A percentile compares a stretch with the other conserved stretches of the same genome.
These are phyloP conservation scores for Remersonia thermophila DNA, from an alignment of 2,329 filamentous ascomycete genomes.

Conservation along the genomic window DNA sequence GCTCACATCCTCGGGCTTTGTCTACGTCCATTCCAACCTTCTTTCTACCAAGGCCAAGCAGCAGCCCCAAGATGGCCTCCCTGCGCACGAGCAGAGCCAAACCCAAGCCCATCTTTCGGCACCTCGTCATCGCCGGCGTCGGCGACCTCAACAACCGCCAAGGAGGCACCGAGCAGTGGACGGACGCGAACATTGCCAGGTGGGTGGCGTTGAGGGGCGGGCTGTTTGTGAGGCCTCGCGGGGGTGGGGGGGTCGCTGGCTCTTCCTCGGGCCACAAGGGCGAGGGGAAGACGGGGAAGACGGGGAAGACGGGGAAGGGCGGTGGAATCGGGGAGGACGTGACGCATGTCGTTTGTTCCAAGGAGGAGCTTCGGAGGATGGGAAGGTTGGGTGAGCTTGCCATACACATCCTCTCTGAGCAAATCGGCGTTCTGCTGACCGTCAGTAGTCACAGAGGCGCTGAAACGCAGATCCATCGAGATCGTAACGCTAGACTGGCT, in stretches of 20 bases:
- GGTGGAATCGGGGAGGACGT: constrained; percentile 38
- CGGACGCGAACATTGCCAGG: constrained; percentile 43
- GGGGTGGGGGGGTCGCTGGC: too few species aligned
- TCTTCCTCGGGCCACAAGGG: background rate
- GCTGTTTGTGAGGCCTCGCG: constrained; percentile 26
- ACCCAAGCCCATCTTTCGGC: constrained; percentile 16
- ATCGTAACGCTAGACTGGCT: constrained; percentile 43
- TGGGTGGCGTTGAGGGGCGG: constrained; percentile 59
- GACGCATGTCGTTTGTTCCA: constrained; percentile 62
- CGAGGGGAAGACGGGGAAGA: background rate
- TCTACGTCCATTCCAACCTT: too few species aligned
- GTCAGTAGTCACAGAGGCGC: constrained; percentile 30
- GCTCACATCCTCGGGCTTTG: too few species aligned
- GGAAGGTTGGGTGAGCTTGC: constrained; percentile 23
- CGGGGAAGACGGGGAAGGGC: constrained; percentile 6
- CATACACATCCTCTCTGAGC: too few species aligned
- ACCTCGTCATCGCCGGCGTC: constrained; percentile 35
- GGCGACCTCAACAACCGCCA: constrained; percentile 39
- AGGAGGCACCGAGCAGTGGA: constrained; percentile 23
- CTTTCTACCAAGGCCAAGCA: too few species aligned
- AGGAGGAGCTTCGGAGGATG: constrained; percentile 44
- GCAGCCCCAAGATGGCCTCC: background rate
- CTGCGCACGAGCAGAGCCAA: constrained; percentile 11
- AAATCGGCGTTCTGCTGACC: too few species aligned
- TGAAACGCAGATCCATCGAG: constrained; percentile 18